Base-by-base conservation (phyloP, 2,329 filamentous ascomycete genomes). In the Phyllosticta citribraziliensis region DNA sequence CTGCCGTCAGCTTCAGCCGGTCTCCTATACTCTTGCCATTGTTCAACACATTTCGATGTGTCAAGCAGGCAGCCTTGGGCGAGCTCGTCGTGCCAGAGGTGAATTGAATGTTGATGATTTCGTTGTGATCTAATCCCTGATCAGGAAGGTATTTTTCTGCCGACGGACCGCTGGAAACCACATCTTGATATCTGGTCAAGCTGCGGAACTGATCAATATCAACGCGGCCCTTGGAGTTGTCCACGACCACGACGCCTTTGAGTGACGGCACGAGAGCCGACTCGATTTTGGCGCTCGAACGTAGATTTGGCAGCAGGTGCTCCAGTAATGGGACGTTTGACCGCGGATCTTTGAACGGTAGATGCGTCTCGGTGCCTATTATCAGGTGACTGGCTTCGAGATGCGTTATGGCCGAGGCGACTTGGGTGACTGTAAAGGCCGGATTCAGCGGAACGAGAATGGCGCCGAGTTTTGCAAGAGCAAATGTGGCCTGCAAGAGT, bases 101-200 rank as follows among this genome's bases (percentile, higher is more conserved):
- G 77, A 97, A 97, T 73, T 97, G 93, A 65, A 97, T 96, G 71
- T 97, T 97, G 66, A 95, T 87, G 2, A 88, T 85, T 57, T 97
- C 93, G 63, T 83, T 72, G 0, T 85, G 79, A 17, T 78, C 66
- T 1, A 87, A 78, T 0, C 76, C 76, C 24, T 78, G 71, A 63
- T 81, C 72, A 25, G 79, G 76, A 19, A 79, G 66, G 8, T 20
- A 20, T 22, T 30, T 50, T 30, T 61, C 54, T 10, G 33, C 60
- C 20, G 53, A 50, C 0, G 17, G 22, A 0, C 60, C 55, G 33
- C 11, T 10, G 19, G 30, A 17, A 10, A 27, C 50, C 47, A 82
- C 69, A 55, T 73, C 64, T 58, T 75, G 64, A 61, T 76, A 86
- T 2, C 74, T 72, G 0, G 75, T 80, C 22, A 68, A 64, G 62